Evolutionary conservation across 441 rosid genomes (phyloP).

Genomic region (Macaranga tanarius): DNA sequence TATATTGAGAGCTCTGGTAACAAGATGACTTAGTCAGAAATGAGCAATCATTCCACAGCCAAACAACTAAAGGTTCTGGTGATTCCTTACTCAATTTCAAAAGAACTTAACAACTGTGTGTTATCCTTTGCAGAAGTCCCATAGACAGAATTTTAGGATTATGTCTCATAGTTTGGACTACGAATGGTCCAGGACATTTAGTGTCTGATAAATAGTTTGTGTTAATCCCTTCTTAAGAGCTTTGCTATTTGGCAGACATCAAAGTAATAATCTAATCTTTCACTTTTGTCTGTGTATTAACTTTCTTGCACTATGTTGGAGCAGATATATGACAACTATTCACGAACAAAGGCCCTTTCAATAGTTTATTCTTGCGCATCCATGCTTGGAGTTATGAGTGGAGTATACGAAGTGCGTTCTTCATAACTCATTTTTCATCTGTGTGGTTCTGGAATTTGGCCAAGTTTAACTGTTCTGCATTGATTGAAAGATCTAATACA

Average conservation of each 20-base stretch:
- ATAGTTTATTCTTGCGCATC: conserved; percentile 79
- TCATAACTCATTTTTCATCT: conserved; percentile 15
- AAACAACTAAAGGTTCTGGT: not conserved
- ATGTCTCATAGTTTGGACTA: not conserved
- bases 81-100: not conserved
- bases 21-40: not conserved
- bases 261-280: conserved; percentile 14
- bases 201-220: not conserved
- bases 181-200: not conserved
- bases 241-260: conserved; percentile 15
- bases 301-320: conserved; percentile 23
- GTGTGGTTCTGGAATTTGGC: conserved; percentile 18
- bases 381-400: conserved; percentile 82
- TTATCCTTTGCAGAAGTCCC: not conserved
- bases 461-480: conserved; percentile 30
- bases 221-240: conserved; percentile 5
- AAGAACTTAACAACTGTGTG: not conserved
- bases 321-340: conserved; percentile 74
- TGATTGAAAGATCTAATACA: conserved; percentile 36
- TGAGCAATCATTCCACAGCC: not conserved
- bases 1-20: no score
- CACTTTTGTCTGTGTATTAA: conserved; percentile 21
- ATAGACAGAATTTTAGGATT: conserved; percentile 1
- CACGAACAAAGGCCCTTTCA: conserved; percentile 80
- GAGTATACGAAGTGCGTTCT: conserved; percentile 69